These are phyloP conservation scores for Rickenella mellea DNA, from an alignment of 768 basidiomycete genomes.

Conservation along the genomic window DNA sequence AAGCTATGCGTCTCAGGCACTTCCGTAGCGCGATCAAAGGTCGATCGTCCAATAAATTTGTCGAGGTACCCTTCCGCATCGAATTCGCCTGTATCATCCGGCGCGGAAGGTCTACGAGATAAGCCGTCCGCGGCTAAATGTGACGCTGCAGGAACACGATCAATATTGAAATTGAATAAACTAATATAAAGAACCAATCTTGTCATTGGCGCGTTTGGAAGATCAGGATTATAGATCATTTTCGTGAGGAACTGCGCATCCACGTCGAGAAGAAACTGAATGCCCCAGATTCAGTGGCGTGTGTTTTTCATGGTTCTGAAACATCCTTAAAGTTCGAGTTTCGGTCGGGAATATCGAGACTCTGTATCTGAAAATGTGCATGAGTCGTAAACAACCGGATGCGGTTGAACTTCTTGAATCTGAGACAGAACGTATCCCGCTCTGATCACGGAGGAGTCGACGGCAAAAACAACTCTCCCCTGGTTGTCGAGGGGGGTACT, in stretches of 20 bases:
- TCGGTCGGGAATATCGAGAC: slow-evolving; percentile 26
- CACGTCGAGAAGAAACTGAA: slow-evolving; percentile 19
- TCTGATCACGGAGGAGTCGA: slow-evolving; percentile 15
- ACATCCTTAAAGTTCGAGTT: slow-evolving; percentile 30
- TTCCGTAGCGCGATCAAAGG: too few species aligned
- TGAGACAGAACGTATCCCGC: slow-evolving; percentile 15
- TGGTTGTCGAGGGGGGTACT: neutral
- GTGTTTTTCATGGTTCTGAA: slow-evolving; percentile 21
- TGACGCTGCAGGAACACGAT: slow-evolving; percentile 12
- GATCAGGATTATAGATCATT: too few species aligned
- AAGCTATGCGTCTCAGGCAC: too few species aligned
- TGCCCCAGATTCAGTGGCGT: slow-evolving; percentile 20
- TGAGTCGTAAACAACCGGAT: slow-evolving; percentile 21
- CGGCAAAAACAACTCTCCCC: slow-evolving; percentile 9
- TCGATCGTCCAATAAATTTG: neutral
- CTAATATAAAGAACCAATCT: slow-evolving; percentile 13
- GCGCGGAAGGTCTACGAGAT: slow-evolving; percentile 6
- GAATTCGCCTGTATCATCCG: slow-evolving; percentile 3
- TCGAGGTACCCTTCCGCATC: slow-evolving; percentile 8
- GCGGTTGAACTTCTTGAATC: neutral
- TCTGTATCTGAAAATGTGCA: slow-evolving; percentile 21
- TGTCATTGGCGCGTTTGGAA: slow-evolving; percentile 13
- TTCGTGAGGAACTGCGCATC: slow-evolving; percentile 19
- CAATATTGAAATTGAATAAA: slow-evolving; percentile 11
- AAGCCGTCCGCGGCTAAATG: slow-evolving; percentile 14